Conservation (phyloP, 2,329 filamentous ascomycete genomes). For the Elsinoe australis region DNA sequence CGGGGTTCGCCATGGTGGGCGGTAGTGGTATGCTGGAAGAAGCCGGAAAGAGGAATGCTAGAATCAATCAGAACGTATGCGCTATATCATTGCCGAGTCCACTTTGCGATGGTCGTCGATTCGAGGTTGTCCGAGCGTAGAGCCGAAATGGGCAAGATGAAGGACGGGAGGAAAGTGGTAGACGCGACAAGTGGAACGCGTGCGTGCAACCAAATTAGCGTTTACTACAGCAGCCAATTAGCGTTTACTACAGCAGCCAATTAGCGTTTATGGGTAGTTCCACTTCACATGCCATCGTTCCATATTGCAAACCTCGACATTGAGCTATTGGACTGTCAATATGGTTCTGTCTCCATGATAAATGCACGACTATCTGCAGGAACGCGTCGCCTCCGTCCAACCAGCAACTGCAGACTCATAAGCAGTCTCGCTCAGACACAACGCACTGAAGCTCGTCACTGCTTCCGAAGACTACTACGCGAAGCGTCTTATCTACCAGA, state of each 20-base stretch:
- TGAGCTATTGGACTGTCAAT: too few relatives aligned
- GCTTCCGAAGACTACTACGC: background rate
- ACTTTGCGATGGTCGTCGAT: background rate
- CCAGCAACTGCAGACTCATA: too few relatives aligned
- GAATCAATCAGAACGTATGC: background rate
- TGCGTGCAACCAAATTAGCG: background rate
- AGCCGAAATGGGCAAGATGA: constrained; percentile 12
- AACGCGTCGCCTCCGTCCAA: too few relatives aligned
- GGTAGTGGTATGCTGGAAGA: background rate
- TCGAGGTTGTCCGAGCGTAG: constrained; percentile 9
- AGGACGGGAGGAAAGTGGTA: constrained; percentile 2
- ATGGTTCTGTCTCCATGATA: too few relatives aligned
- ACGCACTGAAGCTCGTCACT: background rate
- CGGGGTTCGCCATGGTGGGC: constrained; percentile 11
- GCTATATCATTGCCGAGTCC: background rate
- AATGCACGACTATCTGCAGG: too few relatives aligned
- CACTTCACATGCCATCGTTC: too few relatives aligned
- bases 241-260: too few relatives aligned
- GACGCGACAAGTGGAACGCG: constrained; percentile 16
- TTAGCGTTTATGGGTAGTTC: too few relatives aligned
- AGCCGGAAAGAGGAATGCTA: background rate
- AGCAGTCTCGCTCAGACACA: background rate
- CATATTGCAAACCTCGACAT: too few relatives aligned
- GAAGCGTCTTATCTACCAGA: constrained; percentile 14
- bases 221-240: background rate